Evolutionary conservation across 768 basidiomycete genomes (phyloP).

Genomic region (Glaciozyma antarctica): DNA sequence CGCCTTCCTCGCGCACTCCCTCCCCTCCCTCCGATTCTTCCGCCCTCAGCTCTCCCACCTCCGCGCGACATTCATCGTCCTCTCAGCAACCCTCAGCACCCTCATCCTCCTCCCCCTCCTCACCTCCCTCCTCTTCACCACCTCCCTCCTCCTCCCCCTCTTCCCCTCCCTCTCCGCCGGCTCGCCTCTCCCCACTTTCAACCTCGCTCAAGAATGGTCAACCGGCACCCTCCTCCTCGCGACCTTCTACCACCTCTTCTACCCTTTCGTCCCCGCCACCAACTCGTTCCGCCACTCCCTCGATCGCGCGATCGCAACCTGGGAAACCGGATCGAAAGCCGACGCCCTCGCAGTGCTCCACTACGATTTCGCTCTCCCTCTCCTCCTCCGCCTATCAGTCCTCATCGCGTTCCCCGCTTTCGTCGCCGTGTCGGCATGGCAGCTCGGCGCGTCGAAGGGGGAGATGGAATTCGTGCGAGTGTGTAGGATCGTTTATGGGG

Average conservation of each 20-base stretch:
- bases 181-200: not conserved
- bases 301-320: not conserved
- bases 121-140: not conserved
- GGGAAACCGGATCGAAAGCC: not conserved
- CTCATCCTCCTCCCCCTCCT: not conserved
- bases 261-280: too few species aligned
- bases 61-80: too few species aligned
- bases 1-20: slow-evolving; percentile 13
- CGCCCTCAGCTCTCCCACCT: not conserved
- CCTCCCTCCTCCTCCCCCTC: slow-evolving; percentile 2
- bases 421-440: not conserved
- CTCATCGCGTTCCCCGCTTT: too few species aligned
- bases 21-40: not conserved
- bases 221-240: not conserved
- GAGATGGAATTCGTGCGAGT: not conserved
- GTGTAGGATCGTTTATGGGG: not conserved
- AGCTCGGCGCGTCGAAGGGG: not conserved
- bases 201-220: not conserved
- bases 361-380: not conserved
- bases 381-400: not conserved
- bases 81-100: not conserved
- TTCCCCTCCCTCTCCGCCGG: not conserved
- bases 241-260: too few species aligned
- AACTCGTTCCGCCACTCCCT: not conserved
- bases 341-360: not conserved